These are phyloP conservation scores for Silene latifolia DNA, from an alignment of 148 eudicot species.

Conservation along the genomic window DNA sequence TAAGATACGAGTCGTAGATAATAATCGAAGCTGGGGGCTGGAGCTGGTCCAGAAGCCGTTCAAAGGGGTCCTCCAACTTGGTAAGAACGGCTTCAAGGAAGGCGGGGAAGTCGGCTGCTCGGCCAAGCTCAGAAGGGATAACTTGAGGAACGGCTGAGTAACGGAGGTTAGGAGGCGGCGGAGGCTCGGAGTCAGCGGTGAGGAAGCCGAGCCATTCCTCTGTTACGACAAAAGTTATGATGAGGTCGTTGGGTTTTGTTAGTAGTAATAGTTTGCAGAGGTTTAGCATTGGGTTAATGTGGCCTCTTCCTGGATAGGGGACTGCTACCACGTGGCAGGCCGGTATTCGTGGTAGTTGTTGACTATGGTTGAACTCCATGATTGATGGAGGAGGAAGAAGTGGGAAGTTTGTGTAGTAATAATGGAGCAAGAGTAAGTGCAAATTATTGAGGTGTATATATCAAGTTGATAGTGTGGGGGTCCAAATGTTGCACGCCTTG, in stretches of 20 bases:
- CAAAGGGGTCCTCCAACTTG: slow-evolving; percentile 45
- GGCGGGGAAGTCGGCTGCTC: slow-evolving; percentile 33
- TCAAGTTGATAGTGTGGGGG: too few relatives aligned
- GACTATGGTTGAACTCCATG: neutral
- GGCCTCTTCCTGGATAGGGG: slow-evolving; percentile 65
- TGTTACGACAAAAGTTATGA: slow-evolving; percentile 31
- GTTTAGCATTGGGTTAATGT: slow-evolving; percentile 68
- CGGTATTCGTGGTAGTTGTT: neutral
- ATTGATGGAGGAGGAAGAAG: neutral
- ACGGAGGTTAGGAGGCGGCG: slow-evolving; percentile 26
- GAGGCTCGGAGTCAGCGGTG: slow-evolving; percentile 21
- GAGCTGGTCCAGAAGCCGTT: slow-evolving; percentile 44
- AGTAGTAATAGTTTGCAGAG: slow-evolving; percentile 44
- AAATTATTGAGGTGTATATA: neutral
- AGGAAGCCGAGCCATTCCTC: slow-evolving; percentile 52
- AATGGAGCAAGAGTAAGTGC: neutral
- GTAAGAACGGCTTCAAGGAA: slow-evolving; percentile 39
- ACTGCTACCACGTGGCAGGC: slow-evolving; percentile 48
- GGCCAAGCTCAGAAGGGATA: slow-evolving; percentile 47
- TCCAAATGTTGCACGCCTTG: neutral
- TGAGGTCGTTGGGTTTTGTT: neutral
- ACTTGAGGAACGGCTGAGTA: slow-evolving; percentile 54
- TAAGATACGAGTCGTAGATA: slow-evolving; percentile 35
- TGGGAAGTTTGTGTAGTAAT: too few relatives aligned
- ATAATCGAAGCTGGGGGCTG: slow-evolving; percentile 30